phyloP scores from a whole-genome alignment of 352 stramenopile species.

The Phytopythium boreale region DNA sequence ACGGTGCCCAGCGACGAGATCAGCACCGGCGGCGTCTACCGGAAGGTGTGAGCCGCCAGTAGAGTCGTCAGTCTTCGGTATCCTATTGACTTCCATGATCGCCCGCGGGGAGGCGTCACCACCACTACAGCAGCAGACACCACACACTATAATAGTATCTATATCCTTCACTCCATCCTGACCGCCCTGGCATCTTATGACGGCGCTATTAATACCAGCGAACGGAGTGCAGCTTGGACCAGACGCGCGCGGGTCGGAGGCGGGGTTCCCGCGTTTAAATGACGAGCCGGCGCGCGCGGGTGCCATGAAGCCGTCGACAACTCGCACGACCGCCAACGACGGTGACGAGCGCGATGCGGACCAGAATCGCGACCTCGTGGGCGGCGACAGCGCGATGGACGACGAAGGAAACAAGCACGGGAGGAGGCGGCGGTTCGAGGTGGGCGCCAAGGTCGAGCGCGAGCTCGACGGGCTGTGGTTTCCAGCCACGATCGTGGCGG shows the following conservation, averaged over 20 bases:
- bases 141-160: background rate
- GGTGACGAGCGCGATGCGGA: constrained; percentile 12
- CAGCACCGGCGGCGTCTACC: constrained; percentile 7
- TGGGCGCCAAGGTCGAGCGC: constrained; percentile 56
- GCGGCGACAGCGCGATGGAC: constrained; percentile 1
- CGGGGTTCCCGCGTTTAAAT: background rate
- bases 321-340: constrained; percentile 14
- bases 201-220: constrained; percentile 5
- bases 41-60: background rate
- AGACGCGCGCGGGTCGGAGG: too few species aligned
- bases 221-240: background rate
- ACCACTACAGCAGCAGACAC: background rate
- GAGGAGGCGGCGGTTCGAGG: constrained; percentile 17
- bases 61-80: background rate
- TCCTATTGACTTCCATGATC: background rate
- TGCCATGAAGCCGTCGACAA: constrained; percentile 10
- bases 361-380: constrained; percentile 2
- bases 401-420: constrained; percentile 19
- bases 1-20: constrained; percentile 16
- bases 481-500: constrained; percentile 51
- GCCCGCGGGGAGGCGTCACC: background rate
- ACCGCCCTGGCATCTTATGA: background rate
- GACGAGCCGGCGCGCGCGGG: background rate
- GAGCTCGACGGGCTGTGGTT: constrained; percentile 81
- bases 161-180: background rate